phyloP scores from a whole-genome alignment of 1,139 yeast genomes.

The Suhomyces yuchorum region DNA sequence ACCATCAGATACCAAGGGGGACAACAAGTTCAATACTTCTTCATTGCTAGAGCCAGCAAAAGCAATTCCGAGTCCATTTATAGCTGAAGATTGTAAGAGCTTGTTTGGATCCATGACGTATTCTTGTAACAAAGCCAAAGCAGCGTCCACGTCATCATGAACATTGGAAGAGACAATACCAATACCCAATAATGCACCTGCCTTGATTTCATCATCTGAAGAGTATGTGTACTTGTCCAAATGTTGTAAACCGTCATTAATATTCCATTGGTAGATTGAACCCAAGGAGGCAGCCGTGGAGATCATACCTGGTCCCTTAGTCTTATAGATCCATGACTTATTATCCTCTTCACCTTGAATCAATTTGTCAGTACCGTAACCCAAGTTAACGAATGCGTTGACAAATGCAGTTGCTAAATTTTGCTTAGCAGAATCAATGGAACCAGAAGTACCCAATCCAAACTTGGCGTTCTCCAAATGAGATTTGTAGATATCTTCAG shows the following conservation, averaged over 20 bases:
- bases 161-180: conserved; percentile 95
- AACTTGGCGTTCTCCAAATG: conserved; percentile 75
- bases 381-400: conserved; percentile 87
- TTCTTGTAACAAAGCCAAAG: conserved; percentile 81
- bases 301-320: conserved; percentile 91
- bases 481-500: conserved; percentile 92
- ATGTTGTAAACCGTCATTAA: conserved; percentile 83
- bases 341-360: conserved; percentile 73
- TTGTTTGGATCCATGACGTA: conserved; percentile 57
- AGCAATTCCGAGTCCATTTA: conserved; percentile 90
- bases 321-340: conserved; percentile 85
- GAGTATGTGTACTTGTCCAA: conserved; percentile 89
- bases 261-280: conserved; percentile 88
- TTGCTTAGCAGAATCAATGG: conserved; percentile 93
- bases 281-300: conserved; percentile 94
- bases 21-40: conserved; percentile 72
- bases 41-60: conserved; percentile 93
- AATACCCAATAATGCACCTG: conserved; percentile 95
- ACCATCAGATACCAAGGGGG: conserved; percentile 87
- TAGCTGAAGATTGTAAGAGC: conserved; percentile 74
- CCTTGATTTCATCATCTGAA: conserved; percentile 82
- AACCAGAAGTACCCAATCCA: conserved; percentile 58
- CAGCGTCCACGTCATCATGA: conserved; percentile 95
- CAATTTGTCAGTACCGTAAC: conserved; percentile 84
- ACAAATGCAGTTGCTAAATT: conserved; percentile 95